phyloP scores from a whole-genome alignment of 345 rosid species.

The Sisymbrium altissimum region DNA sequence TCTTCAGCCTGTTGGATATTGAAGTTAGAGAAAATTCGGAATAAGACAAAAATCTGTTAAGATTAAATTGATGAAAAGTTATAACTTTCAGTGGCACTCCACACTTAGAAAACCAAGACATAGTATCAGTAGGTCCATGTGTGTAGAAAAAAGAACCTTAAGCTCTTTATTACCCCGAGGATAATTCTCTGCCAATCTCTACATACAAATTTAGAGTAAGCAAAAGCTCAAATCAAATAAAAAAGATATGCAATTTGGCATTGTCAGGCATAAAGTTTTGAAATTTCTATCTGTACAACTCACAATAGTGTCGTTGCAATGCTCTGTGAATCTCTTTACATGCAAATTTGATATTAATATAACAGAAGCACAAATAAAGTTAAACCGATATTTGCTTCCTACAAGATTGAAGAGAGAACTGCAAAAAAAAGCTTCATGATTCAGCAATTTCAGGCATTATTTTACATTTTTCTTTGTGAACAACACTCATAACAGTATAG shows the following conservation, averaged over 20 bases:
- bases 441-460: neutral
- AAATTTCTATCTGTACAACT: neutral
- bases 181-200: conserved; percentile 80
- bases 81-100: conserved; percentile 84
- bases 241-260: no score
- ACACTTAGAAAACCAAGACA: conserved; percentile 83
- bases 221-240: no score
- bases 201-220: no score
- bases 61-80: no score
- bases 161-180: conserved; percentile 92
- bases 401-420: neutral
- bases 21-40: conserved; percentile 15
- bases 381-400: neutral
- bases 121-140: conserved; percentile 83
- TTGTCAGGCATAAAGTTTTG: conserved; percentile 14
- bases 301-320: conserved; percentile 56
- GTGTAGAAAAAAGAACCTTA: conserved; percentile 71
- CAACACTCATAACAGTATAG: conserved; percentile 30
- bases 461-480: neutral
- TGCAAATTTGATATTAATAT: no score
- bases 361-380: neutral
- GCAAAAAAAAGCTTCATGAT: neutral
- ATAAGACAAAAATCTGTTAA: neutral
- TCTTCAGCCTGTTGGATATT: conserved; percentile 54
- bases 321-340: conserved; percentile 14